Percentiles rank a stretch among this genome's conserved stretches.
Evolutionary conservation across 2,329 filamentous ascomycete genomes (phyloP).

Genomic region (Phaeosphaeria sp.): DNA sequence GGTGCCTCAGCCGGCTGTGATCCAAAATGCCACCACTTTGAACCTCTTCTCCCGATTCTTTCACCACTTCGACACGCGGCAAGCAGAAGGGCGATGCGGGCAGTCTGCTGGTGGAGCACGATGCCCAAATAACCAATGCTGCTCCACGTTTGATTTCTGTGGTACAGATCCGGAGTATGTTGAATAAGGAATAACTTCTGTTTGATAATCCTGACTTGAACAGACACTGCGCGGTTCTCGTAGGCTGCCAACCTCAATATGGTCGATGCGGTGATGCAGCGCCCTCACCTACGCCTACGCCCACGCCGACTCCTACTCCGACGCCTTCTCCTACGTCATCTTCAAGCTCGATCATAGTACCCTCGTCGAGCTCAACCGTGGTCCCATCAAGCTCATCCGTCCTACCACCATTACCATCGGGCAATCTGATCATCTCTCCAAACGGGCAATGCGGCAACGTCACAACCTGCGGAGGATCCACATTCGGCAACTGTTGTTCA

Average conservation of each 20-base stretch:
- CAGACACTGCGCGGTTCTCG: constrained; percentile 24
- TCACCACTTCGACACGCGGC: constrained; percentile 20
- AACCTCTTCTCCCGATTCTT: constrained; percentile 19
- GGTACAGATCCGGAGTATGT: constrained; percentile 28
- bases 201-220: background rate
- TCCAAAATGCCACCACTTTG: constrained; percentile 22
- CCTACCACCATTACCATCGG: constrained; percentile 31
- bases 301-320: constrained; percentile 27
- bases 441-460: constrained; percentile 39
- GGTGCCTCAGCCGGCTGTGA: constrained; percentile 5
- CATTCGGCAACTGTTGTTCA: constrained; percentile 34
- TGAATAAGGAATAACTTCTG: too few species aligned
- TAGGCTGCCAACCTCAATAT: constrained; percentile 37
- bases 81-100: constrained; percentile 33
- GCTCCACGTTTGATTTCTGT: constrained; percentile 35
- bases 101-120: constrained; percentile 20
- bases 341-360: background rate
- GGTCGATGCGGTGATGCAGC: constrained; percentile 34
- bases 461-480: constrained; percentile 36
- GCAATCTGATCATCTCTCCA: constrained; percentile 27
- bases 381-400: constrained; percentile 17
- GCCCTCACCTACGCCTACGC: constrained; percentile 23
- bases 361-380: constrained; percentile 7
- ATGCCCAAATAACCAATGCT: constrained; percentile 32
- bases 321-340: constrained; percentile 15